phyloP scores from a whole-genome alignment of 768 basidiomycete species.

The Hygrophorus russula region DNA sequence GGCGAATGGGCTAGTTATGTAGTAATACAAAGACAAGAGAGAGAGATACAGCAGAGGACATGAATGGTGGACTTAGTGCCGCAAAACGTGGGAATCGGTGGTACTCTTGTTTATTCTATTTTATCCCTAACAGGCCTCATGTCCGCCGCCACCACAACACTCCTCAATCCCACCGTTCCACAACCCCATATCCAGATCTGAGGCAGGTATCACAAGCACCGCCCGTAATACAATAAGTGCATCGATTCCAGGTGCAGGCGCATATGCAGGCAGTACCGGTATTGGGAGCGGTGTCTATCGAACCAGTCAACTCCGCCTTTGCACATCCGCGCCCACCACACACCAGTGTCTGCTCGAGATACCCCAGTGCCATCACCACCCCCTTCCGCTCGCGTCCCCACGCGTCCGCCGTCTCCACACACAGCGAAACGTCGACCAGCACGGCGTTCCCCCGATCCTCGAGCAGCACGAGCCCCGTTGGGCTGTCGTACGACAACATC shows the following conservation, averaged over 20 bases:
- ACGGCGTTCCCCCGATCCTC: conserved; percentile 39
- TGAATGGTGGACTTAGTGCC: too few relatives aligned
- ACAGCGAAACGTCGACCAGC: conserved; percentile 46
- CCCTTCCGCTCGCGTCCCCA: conserved; percentile 47
- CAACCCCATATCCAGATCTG: conserved; percentile 34
- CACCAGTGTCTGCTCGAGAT: conserved; percentile 41
- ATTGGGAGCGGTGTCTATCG: conserved; percentile 27
- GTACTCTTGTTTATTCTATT: too few relatives aligned
- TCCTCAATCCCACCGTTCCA: conserved; percentile 29
- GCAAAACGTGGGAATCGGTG: too few relatives aligned
- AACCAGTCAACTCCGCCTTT: conserved; percentile 6
- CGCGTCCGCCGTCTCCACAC: conserved; percentile 27
- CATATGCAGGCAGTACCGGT: conserved; percentile 30
- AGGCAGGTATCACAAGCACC: conserved; percentile 33
- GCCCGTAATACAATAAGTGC: conserved; percentile 40
- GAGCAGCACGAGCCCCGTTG: conserved; percentile 34
- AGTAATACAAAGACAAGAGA: too few relatives aligned
- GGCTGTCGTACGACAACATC: conserved; percentile 44
- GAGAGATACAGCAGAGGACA: too few relatives aligned
- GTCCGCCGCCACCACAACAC: neutral
- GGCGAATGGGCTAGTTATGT: too few relatives aligned
- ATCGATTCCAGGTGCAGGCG: conserved; percentile 28
- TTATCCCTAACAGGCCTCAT: too few relatives aligned
- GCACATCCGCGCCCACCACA: conserved; percentile 11
- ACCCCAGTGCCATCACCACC: conserved; percentile 44